These are phyloP conservation scores for Papiliotrema laurentii DNA, from an alignment of 1,284 basidiomycete genomes.

Conservation along the genomic window DNA sequence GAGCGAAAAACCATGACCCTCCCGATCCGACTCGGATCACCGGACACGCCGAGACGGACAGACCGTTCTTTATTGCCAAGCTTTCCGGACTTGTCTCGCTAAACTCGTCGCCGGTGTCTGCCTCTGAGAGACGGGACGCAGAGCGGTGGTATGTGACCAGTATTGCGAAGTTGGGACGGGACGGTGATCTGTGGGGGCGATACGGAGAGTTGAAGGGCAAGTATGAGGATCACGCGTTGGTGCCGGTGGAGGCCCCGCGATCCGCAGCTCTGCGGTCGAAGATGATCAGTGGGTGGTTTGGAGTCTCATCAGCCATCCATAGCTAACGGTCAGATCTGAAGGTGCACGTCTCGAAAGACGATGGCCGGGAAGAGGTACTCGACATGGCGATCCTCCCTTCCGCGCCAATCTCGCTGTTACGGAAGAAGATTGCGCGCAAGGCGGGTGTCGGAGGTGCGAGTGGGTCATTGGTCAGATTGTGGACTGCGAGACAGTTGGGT, in stretches of 20 bases:
- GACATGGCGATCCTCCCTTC: conserved; percentile 21
- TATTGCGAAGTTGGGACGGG: conserved; percentile 45
- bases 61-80: conserved; percentile 65
- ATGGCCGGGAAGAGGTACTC: not conserved
- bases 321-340: conserved; percentile 2
- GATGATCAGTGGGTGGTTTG: conserved; percentile 31
- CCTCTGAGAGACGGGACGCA: conserved; percentile 72
- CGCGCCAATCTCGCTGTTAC: conserved; percentile 14
- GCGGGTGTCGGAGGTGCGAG: not conserved
- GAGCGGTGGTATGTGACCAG: conserved; percentile 78
- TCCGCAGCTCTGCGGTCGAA: conserved; percentile 19
- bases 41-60: conserved; percentile 50
- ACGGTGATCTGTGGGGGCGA: conserved; percentile 18
- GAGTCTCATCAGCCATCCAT: not conserved
- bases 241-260: not conserved
- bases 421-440: conserved; percentile 14
- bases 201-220: conserved; percentile 23
- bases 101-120: conserved; percentile 64
- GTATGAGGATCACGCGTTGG: conserved; percentile 8
- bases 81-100: conserved; percentile 61
- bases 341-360: not conserved
- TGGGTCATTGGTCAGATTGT: conserved; percentile 6
- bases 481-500: conserved; percentile 3
- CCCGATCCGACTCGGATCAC: conserved; percentile 5
- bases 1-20: not conserved